These are phyloP conservation scores for Colletotrichum ledebouriae DNA, from an alignment of 2,329 filamentous ascomycete genomes.

Conservation along the genomic window DNA sequence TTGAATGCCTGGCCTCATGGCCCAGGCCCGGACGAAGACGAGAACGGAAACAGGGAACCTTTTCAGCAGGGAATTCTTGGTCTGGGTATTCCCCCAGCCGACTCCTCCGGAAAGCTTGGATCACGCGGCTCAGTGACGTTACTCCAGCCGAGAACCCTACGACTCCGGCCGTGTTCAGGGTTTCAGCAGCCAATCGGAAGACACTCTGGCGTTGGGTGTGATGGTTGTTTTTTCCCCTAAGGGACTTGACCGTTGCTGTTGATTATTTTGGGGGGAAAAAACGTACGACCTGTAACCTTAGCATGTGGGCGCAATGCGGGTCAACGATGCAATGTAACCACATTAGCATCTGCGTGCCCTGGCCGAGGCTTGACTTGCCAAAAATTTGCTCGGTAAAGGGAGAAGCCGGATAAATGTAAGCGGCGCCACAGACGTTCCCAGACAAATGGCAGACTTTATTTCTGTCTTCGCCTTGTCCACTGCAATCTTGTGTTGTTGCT, in stretches of 20 bases:
- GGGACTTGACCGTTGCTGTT: constrained; percentile 6
- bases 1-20: constrained; percentile 3
- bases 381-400: constrained; percentile 1
- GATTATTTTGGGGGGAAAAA: neutral
- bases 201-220: neutral
- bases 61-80: constrained; percentile 31
- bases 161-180: constrained; percentile 6
- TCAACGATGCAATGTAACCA: constrained; percentile 38
- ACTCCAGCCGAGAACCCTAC: constrained; percentile 13
- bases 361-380: constrained; percentile 21
- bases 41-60: neutral
- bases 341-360: constrained; percentile 18
- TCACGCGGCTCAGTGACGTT: constrained; percentile 31
- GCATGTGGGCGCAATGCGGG: constrained; percentile 29
- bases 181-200: constrained; percentile 13
- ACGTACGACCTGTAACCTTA: constrained; percentile 6
- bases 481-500: neutral
- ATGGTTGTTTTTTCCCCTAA: neutral
- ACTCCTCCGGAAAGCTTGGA: constrained; percentile 35
- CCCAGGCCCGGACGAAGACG: constrained; percentile 4
- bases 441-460: neutral
- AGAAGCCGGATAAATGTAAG: constrained; percentile 3
- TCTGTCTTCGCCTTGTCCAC: neutral
- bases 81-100: constrained; percentile 1
- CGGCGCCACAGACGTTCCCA: neutral